Base-by-base conservation (phyloP, 139 green algal genomes). In the Ostreobium quekettii region DNA sequence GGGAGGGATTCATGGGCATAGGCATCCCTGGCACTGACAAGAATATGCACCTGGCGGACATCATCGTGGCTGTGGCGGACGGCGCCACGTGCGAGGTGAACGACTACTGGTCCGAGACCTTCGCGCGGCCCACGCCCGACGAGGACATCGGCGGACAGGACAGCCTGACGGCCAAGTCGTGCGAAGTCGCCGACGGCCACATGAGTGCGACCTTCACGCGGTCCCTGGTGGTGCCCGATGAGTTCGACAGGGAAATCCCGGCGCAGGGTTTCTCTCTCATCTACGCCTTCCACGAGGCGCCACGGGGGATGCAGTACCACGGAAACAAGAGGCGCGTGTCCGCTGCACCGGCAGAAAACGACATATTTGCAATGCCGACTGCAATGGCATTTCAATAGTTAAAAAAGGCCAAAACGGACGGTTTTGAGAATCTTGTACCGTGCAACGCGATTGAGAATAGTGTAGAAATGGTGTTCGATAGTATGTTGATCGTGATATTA, bases 31-130 rank as follows among this genome's bases (percentile, higher is more conserved):
- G 15, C 11, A 6, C 11, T 15, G 28, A 11, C 28, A 15, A 48
- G 58, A 65, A 65, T 35, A 65, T 65, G 58, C 19, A 48, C 7
- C 33, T 48, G 42, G 58, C 58, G 4, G 58, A 65, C 47, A 35
- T 65, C 5, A 32, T 65, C 26, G 28, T n/a, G 8, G 58, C 26
- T 11, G 28, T 46, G 28, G 58, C 22, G 28, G 58, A 65, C 26
- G 58, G 58, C 24, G 58, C 33, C 19, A 35, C 33, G 11, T 65
- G 58, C 29, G 28, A 32, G 7, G 58, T 65, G 19, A 35, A 35
- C 11, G 58, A 65, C 28, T 65, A 65, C 29, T 65, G 58, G 58
- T 65, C 58, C 26, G 47, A 32, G 28, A n/a, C 15, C 6, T 65
- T 65, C n/a, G 58, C 28, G 28, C 33, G 33, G 28, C 58, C 58